Percentiles rank a stretch among this genome's conserved stretches.
Evolutionary conservation across 148 eudicot genomes (phyloP).

Genomic region (Diospyros kaki): DNA sequence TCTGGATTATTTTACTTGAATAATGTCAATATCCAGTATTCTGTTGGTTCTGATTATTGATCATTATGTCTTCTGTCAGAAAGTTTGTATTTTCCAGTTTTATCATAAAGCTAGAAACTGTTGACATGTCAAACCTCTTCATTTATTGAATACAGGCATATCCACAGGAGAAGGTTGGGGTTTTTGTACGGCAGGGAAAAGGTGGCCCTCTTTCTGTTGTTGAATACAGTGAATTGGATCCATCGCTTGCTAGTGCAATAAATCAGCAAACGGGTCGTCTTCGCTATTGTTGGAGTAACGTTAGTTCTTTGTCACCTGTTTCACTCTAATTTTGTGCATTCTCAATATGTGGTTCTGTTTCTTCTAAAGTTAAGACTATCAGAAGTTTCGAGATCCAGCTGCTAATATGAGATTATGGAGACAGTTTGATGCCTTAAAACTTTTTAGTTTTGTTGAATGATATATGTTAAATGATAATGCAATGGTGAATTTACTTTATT

Average conservation of each 20-base stretch:
- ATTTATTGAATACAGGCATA: constrained; percentile 59
- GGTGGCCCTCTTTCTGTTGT: constrained; percentile 93
- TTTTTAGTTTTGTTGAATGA: not conserved
- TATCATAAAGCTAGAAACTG: not conserved
- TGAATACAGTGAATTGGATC: constrained; percentile 90
- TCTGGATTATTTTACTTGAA: not conserved
- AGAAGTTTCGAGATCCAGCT: not conserved
- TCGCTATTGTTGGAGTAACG: constrained; percentile 84
- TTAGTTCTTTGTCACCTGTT: constrained; percentile 25
- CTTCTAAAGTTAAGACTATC: not conserved
- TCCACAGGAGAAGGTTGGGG: constrained; percentile 99
- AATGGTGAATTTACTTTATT: not conserved
- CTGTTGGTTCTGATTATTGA: not conserved
- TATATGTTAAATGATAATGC: not conserved
- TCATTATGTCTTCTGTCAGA: not conserved
- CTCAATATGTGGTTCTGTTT: not conserved
- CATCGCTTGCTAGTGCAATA: constrained; percentile 71
- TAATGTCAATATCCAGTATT: not conserved
- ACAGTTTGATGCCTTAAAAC: not conserved
- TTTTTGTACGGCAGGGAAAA: constrained; percentile 91
- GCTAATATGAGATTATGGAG: not conserved
- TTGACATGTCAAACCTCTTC: constrained; percentile 10
- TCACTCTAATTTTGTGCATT: constrained; percentile 10
- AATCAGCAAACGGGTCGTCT: constrained; percentile 92
- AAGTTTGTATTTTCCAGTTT: constrained; percentile 7